Conservation (phyloP, 2,329 filamentous ascomycete species). For the Alternaria triticimaculans region DNA sequence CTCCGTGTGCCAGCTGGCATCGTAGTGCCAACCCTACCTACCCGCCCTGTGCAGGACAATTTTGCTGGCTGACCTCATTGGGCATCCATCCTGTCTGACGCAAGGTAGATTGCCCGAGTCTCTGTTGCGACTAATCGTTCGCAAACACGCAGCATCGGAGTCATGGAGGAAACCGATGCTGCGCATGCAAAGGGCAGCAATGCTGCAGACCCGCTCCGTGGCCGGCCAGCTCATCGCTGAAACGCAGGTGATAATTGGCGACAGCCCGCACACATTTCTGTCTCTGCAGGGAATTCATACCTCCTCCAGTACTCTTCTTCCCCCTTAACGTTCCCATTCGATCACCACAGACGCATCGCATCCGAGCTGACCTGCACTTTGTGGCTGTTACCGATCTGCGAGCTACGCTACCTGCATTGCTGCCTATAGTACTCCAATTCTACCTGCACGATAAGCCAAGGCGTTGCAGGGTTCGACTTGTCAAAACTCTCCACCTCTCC, state of each 20-base stretch:
- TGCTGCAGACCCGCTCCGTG: slow-evolving; percentile 47
- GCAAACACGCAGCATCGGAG: slow-evolving; percentile 41
- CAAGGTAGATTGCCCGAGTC: slow-evolving; percentile 47
- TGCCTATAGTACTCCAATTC: slow-evolving; percentile 44
- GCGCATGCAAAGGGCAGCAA: slow-evolving; percentile 40
- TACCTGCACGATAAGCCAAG: slow-evolving; percentile 49
- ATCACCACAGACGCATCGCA: slow-evolving; percentile 36
- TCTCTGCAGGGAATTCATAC: slow-evolving; percentile 42
- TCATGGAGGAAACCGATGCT: slow-evolving; percentile 41
- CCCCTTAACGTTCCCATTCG: slow-evolving; percentile 37
- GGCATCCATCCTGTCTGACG: slow-evolving; percentile 35
- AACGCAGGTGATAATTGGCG: slow-evolving; percentile 48
- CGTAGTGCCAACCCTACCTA: slow-evolving; percentile 43
- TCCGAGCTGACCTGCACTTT: slow-evolving; percentile 39
- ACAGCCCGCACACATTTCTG: slow-evolving; percentile 38
- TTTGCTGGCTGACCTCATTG: slow-evolving; percentile 42
- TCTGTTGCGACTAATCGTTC: slow-evolving; percentile 46
- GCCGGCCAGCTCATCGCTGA: slow-evolving; percentile 45
- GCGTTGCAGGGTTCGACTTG: slow-evolving; percentile 49
- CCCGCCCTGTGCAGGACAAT: slow-evolving; percentile 43
- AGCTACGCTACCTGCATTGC: slow-evolving; percentile 49
- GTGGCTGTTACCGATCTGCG: slow-evolving; percentile 44
- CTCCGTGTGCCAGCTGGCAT: slow-evolving; percentile 41
- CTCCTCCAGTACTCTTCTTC: slow-evolving; percentile 38
- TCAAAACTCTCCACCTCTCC: slow-evolving; percentile 45